These are phyloP conservation scores for Triticum timopheevii DNA, from an alignment of 176 grass and related monocot species.

Conservation along the genomic window DNA sequence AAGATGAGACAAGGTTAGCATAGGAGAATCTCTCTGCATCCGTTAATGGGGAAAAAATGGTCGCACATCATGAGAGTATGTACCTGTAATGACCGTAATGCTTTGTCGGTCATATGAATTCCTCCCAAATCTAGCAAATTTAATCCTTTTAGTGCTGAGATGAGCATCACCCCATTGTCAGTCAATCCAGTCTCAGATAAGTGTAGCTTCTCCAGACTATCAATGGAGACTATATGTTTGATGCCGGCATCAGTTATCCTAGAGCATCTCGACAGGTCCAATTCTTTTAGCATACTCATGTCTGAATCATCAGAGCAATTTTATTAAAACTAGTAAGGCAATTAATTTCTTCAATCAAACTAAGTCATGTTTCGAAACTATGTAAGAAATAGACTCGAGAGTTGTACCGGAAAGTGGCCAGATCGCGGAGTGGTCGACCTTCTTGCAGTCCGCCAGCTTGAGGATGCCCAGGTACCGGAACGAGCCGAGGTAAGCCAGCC, in stretches of 20 bases:
- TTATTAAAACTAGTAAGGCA: neutral
- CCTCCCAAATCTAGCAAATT: conserved; percentile 73
- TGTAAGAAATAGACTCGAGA: neutral
- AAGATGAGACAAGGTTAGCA: neutral
- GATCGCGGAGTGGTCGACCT: conserved; percentile 53
- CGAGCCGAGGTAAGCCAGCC: conserved; percentile 78
- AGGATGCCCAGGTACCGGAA: conserved; percentile 57
- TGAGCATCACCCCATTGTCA: conserved; percentile 62
- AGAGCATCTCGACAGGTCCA: conserved; percentile 79
- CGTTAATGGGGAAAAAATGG: neutral
- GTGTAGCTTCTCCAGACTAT: conserved; percentile 72
- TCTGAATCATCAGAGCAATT: conserved; percentile 36
- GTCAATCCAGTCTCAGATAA: conserved; percentile 68
- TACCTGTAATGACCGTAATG: conserved; percentile 69
- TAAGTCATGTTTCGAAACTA: neutral
- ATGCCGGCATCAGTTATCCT: conserved; percentile 75
- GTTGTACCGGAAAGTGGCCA: conserved; percentile 67
- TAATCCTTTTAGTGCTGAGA: conserved; percentile 64
- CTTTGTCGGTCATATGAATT: conserved; percentile 57
- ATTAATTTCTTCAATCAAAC: neutral
- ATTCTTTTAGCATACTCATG: conserved; percentile 68
- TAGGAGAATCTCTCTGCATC: neutral
- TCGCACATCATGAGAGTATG: neutral
- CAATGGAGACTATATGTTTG: conserved; percentile 73
- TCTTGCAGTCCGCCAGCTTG: conserved; percentile 73